Evolutionary conservation across 495 filamentous ascomycete genomes (phyloP).

Genomic region (Hypoxylon crocopeplum): DNA sequence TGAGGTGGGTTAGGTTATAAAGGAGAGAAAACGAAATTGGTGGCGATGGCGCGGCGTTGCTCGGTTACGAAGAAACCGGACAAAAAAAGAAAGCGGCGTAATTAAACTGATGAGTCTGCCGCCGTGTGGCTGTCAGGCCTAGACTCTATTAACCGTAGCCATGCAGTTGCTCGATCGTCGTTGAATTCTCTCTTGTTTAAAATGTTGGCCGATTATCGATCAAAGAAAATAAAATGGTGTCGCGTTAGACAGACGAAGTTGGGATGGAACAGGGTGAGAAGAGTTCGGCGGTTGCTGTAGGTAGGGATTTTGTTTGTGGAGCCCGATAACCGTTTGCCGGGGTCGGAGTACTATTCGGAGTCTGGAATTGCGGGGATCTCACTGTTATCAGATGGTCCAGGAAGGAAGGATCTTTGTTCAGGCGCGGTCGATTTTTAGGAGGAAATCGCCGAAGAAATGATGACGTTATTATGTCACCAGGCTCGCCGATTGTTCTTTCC

Average conservation of each 20-base stretch:
- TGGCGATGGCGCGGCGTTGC: constrained; percentile 9
- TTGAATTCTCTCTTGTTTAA: not conserved
- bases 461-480: constrained; percentile 33
- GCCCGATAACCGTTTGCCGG: constrained; percentile 2
- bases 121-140: not conserved
- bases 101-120: constrained; percentile 5
- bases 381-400: constrained; percentile 10
- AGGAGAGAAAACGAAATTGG: constrained; percentile 10
- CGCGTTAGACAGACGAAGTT: not conserved
- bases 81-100: constrained; percentile 10
- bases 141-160: constrained; percentile 11
- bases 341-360: constrained; percentile 29
- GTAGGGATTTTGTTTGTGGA: constrained; percentile 2
- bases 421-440: constrained; percentile 2
- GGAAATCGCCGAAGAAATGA: not conserved
- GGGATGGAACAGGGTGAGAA: not conserved
- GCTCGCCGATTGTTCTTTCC: no score
- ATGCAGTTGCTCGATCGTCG: not conserved
- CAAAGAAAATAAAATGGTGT: not conserved
- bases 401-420: constrained; percentile 8
- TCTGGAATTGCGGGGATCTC: constrained; percentile 16
- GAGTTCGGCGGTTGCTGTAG: not conserved
- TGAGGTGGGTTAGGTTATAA: not conserved
- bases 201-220: not conserved
- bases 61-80: not conserved